A percentile compares a stretch with the other conserved stretches of the same genome.
Evolutionary conservation across 164 flowering plant species (phyloP).

Genomic region (Protea cynaroides): DNA sequence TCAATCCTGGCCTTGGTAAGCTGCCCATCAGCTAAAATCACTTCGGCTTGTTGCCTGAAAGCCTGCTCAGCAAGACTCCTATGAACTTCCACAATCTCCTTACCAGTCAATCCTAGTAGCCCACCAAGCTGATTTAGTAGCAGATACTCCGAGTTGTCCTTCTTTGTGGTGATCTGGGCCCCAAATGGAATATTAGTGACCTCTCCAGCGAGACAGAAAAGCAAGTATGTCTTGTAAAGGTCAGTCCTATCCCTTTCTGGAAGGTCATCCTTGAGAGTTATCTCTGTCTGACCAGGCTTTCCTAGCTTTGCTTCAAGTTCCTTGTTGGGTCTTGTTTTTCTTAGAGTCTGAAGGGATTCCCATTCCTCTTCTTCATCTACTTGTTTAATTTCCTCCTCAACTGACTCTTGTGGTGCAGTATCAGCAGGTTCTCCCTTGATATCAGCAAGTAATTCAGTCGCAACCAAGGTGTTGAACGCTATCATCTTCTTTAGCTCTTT

Average conservation of each 20-base stretch:
- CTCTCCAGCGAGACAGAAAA: conserved; percentile 72
- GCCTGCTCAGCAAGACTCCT: conserved; percentile 79
- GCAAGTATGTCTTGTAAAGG: conserved; percentile 79
- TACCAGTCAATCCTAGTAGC: conserved; percentile 58
- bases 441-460: conserved; percentile 70
- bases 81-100: conserved; percentile 72
- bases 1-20: conserved; percentile 73
- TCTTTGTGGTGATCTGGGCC: conserved; percentile 55
- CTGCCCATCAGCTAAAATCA: conserved; percentile 92
- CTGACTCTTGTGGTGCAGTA: conserved; percentile 32
- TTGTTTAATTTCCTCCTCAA: conserved; percentile 30
- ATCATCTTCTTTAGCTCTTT: conserved; percentile 89
- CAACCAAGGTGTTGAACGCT: conserved; percentile 77
- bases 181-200: conserved; percentile 63
- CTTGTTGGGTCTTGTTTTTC: conserved; percentile 49
- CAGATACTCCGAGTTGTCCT: conserved; percentile 66
- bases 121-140: conserved; percentile 73
- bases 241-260: conserved; percentile 66
- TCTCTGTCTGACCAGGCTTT: conserved; percentile 74
- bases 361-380: conserved; percentile 50
- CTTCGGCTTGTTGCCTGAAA: conserved; percentile 82
- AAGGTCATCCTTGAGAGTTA: conserved; percentile 83
- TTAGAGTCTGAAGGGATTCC: conserved; percentile 70
- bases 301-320: conserved; percentile 48
- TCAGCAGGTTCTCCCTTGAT: conserved; percentile 78